These are phyloP conservation scores for Cornus kousa DNA, from an alignment of 148 eudicot species.

Conservation along the genomic window DNA sequence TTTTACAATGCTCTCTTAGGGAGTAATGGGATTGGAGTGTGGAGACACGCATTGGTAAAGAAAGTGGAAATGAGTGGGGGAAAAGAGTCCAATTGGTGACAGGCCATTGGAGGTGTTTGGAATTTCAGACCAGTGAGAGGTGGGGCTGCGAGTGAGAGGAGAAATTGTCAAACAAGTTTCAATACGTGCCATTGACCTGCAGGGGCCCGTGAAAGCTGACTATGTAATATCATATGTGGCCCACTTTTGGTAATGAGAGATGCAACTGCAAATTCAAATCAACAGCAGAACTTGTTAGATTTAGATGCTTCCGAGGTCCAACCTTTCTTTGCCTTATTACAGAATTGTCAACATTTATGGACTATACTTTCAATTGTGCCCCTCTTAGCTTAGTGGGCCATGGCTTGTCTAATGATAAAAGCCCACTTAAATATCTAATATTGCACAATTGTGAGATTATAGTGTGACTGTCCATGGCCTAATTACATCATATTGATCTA, in stretches of 20 bases:
- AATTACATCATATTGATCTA: no score
- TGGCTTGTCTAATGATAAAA: no score
- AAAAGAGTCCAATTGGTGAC: conserved; percentile 14
- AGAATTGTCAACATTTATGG: neutral
- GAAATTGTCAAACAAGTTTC: conserved; percentile 24
- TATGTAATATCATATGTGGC: neutral
- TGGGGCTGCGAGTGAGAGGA: neutral
- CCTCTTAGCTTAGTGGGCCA: neutral
- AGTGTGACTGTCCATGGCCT: no score
- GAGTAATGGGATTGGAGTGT: neutral
- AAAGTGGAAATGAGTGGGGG: conserved; percentile 1
- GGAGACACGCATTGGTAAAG: neutral
- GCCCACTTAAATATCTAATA: no score
- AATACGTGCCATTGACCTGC: conserved; percentile 24
- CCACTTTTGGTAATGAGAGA: neutral
- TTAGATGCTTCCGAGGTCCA: neutral
- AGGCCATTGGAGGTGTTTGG: conserved; percentile 25
- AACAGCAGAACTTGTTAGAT: neutral
- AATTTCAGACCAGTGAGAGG: conserved; percentile 17
- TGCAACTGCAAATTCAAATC: neutral
- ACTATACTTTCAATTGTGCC: neutral
- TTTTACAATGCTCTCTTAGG: no score
- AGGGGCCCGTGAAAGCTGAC: conserved; percentile 13
- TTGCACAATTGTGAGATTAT: no score
- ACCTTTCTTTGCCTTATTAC: neutral